These are phyloP conservation scores for Takashimella koratensis DNA, from an alignment of 1,284 basidiomycete species.

Conservation along the genomic window DNA sequence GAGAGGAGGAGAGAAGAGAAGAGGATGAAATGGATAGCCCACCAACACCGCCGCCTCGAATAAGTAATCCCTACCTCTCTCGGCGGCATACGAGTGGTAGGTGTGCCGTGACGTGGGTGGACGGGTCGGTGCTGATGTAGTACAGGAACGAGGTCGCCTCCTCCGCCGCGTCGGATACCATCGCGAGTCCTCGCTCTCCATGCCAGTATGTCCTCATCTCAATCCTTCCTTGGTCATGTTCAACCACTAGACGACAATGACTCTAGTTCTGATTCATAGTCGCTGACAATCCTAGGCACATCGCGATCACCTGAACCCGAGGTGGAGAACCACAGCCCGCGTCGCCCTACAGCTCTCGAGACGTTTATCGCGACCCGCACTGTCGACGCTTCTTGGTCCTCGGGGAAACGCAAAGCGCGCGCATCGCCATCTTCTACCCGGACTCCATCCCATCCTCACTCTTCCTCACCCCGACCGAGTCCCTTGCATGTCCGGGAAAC, in stretches of 20 bases:
- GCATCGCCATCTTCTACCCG: neutral
- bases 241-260: too few relatives aligned
- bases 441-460: too few relatives aligned
- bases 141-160: neutral
- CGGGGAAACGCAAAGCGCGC: conserved; percentile 25
- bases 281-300: too few relatives aligned
- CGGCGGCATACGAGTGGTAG: neutral
- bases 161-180: conserved; percentile 11
- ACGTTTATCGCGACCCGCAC: conserved; percentile 25
- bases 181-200: conserved; percentile 23
- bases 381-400: neutral
- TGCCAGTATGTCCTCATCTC: conserved; percentile 6
- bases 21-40: conserved; percentile 27
- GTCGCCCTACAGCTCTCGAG: conserved; percentile 21
- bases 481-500: neutral
- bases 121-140: neutral
- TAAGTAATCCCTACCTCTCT: conserved; percentile 32
- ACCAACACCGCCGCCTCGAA: conserved; percentile 38
- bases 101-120: too few relatives aligned
- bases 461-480: neutral
- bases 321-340: neutral
- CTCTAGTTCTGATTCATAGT: too few relatives aligned
- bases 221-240: neutral
- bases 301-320: conserved; percentile 7
- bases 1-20: conserved; percentile 8